phyloP scores from a whole-genome alignment of 371 early-diverging fungal genomes.

The Rhizopus sp. region DNA sequence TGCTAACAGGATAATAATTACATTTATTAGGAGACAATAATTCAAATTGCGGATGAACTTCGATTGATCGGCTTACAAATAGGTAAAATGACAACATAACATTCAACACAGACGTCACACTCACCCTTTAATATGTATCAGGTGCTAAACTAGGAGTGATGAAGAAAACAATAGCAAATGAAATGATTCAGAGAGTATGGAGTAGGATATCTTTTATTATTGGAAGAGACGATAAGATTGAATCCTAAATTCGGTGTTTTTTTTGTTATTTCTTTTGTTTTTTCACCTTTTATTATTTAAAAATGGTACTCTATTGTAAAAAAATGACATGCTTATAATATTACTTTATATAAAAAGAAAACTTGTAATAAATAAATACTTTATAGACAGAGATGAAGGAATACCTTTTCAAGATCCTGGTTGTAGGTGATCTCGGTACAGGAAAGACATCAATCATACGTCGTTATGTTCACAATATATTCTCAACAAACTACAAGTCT shows the following conservation, averaged over 20 bases:
- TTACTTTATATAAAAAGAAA: background rate
- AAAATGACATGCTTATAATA: background rate
- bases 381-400: constrained; percentile 40
- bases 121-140: constrained; percentile 9
- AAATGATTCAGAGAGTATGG: constrained; percentile 43
- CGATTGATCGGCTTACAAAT: constrained; percentile 31
- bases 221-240: constrained; percentile 18
- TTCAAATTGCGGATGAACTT: constrained; percentile 20
- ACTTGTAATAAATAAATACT: background rate
- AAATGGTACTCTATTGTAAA: constrained; percentile 5
- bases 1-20: background rate
- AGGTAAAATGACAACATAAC: constrained; percentile 17
- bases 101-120: background rate
- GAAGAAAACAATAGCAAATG: constrained; percentile 38
- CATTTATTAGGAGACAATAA: background rate
- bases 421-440: constrained; percentile 80
- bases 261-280: background rate
- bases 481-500: constrained; percentile 69
- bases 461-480: constrained; percentile 73
- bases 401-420: constrained; percentile 71
- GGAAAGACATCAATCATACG: constrained; percentile 74
- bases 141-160: constrained; percentile 32
- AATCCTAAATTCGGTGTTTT: constrained; percentile 7
- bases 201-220: constrained; percentile 32
- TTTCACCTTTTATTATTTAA: background rate